Percentiles rank a stretch among this genome's conserved stretches.
These are phyloP conservation scores for Aspergillus phoenicis DNA, from an alignment of 2,329 filamentous ascomycete genomes.

Conservation along the genomic window DNA sequence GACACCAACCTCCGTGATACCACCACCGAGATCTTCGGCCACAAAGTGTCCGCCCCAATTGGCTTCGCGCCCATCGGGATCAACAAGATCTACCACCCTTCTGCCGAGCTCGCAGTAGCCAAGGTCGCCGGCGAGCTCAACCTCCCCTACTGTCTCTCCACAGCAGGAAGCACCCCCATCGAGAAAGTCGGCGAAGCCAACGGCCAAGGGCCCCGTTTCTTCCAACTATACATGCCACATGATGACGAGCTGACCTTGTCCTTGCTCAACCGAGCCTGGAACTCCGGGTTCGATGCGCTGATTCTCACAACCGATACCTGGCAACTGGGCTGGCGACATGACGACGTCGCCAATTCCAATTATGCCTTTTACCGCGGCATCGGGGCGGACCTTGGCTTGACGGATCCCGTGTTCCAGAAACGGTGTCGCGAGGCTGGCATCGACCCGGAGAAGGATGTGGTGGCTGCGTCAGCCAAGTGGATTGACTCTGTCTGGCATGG, in stretches of 20 bases:
- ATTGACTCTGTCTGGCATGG: slow-evolving; percentile 69
- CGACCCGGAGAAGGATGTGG: slow-evolving; percentile 54
- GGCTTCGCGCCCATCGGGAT: slow-evolving; percentile 68
- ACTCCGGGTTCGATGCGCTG: slow-evolving; percentile 59
- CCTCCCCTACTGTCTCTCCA: slow-evolving; percentile 62
- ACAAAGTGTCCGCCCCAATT: slow-evolving; percentile 61
- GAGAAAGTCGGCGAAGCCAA: slow-evolving; percentile 62
- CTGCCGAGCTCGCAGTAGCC: slow-evolving; percentile 62
- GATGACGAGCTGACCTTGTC: slow-evolving; percentile 62
- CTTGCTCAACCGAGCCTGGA: slow-evolving; percentile 58
- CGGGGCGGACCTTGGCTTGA: slow-evolving; percentile 59
- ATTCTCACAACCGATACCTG: slow-evolving; percentile 66
- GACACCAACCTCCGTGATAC: slow-evolving; percentile 64
- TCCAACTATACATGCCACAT: slow-evolving; percentile 66
- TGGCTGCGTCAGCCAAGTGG: slow-evolving; percentile 62
- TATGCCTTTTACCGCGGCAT: slow-evolving; percentile 66
- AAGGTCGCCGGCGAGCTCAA: slow-evolving; percentile 62
- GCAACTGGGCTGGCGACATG: slow-evolving; percentile 64
- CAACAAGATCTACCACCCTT: slow-evolving; percentile 65
- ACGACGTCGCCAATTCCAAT: slow-evolving; percentile 59
- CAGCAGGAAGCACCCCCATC: slow-evolving; percentile 59
- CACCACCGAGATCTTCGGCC: slow-evolving; percentile 60
- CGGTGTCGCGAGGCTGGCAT: slow-evolving; percentile 55
- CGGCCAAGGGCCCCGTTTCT: slow-evolving; percentile 58
- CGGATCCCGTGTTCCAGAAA: slow-evolving; percentile 62